A percentile compares a stretch with the other conserved stretches of the same genome.
phyloP scores from a whole-genome alignment of 345 rosid genomes.

The Iberis pinnata region DNA sequence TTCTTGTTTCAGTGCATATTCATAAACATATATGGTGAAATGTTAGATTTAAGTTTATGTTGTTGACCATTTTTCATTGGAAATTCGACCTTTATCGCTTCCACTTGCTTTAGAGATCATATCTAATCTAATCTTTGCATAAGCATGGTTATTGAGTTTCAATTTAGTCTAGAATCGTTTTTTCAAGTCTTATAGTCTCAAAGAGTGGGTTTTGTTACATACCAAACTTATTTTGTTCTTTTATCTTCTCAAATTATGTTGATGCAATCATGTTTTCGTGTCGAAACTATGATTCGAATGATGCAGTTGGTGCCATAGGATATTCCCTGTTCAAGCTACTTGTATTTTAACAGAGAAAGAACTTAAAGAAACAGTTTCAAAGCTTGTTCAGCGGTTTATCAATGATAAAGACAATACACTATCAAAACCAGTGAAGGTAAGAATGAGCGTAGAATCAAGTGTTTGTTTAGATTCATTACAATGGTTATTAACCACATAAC shows the following conservation, averaged over 20 bases:
- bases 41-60: neutral
- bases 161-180: neutral
- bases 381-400: constrained; percentile 57
- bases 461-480: neutral
- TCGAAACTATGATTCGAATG: constrained; percentile 18
- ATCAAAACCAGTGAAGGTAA: constrained; percentile 60
- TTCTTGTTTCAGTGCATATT: neutral
- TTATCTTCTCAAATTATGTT: neutral
- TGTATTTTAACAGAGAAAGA: constrained; percentile 69
- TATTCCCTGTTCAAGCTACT: constrained; percentile 87
- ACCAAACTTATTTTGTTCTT: neutral
- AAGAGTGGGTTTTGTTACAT: constrained; percentile 5
- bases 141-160: neutral
- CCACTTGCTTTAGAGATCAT: neutral
- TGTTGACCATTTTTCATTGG: neutral
- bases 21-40: neutral
- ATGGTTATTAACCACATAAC: neutral
- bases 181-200: constrained; percentile 6
- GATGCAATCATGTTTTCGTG: constrained; percentile 2
- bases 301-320: constrained; percentile 93
- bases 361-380: constrained; percentile 54
- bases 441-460: neutral
- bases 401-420: constrained; percentile 43
- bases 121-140: neutral
- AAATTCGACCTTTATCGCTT: neutral